Evolutionary conservation across 139 green algal genomes (phyloP).

Genomic region (Tetraselmis striata): DNA sequence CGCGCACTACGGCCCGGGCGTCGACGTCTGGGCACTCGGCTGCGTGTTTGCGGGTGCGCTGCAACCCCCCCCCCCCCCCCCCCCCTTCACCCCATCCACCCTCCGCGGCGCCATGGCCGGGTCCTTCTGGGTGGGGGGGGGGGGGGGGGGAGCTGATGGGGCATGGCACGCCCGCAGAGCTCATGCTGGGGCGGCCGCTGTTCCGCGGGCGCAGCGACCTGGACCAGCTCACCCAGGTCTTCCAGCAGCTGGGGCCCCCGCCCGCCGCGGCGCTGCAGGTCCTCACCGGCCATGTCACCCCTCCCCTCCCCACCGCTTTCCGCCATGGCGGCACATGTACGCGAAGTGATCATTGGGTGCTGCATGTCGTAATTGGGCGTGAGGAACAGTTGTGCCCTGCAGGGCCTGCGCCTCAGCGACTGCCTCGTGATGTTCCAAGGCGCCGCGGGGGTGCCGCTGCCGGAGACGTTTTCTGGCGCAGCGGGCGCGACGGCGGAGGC

Average conservation of each 20-base stretch:
- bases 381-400: too few relatives aligned
- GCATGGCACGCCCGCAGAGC: constrained; percentile 55
- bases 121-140: too few relatives aligned
- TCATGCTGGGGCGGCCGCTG: constrained; percentile 68
- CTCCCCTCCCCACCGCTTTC: too few relatives aligned
- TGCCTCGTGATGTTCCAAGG: constrained; percentile 50
- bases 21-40: constrained; percentile 87
- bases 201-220: constrained; percentile 71
- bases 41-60: constrained; percentile 71
- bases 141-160: too few relatives aligned
- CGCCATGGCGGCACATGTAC: too few relatives aligned
- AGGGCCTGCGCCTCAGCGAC: constrained; percentile 42
- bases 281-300: too few relatives aligned
- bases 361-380: too few relatives aligned
- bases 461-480: constrained; percentile 40
- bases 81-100: too few relatives aligned
- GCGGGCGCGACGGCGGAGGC: background rate
- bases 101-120: too few relatives aligned
- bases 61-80: too few relatives aligned
- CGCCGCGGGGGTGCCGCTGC: constrained; percentile 35
- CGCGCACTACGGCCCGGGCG: constrained; percentile 57
- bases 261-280: constrained; percentile 9
- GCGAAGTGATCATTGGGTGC: too few relatives aligned
- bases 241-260: constrained; percentile 64
- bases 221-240: constrained; percentile 78